Conservation (phyloP, 345 rosid genomes). For the Salix brachista region DNA sequence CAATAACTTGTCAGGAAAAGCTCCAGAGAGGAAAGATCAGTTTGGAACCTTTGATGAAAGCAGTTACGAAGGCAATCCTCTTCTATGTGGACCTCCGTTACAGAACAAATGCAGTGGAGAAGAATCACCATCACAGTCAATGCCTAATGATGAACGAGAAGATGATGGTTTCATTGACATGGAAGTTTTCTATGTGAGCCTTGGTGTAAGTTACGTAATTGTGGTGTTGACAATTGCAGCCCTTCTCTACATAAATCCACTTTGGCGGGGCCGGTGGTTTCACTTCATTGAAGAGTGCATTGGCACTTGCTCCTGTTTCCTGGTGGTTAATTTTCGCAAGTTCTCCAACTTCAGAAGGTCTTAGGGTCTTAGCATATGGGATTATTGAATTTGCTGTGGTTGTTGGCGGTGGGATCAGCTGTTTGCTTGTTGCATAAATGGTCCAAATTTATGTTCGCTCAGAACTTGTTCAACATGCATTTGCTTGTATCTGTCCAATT, state of each 20-base stretch:
- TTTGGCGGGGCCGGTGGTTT: slow-evolving; percentile 9
- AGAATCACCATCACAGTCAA: background rate
- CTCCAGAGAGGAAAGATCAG: slow-evolving; percentile 2
- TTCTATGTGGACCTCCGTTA: slow-evolving; percentile 27
- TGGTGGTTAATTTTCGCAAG: background rate
- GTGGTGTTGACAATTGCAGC: background rate
- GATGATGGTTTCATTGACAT: slow-evolving; percentile 10
- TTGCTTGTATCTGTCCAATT: no score
- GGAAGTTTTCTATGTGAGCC: slow-evolving; percentile 1
- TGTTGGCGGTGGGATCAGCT: no score
- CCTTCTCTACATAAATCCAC: slow-evolving; percentile 12
- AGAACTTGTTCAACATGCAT: no score
- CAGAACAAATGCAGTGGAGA: background rate
- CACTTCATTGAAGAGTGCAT: background rate
- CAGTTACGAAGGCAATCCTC: slow-evolving; percentile 23
- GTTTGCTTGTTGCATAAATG: no score
- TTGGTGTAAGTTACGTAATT: background rate
- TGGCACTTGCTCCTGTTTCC: background rate
- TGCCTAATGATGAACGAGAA: background rate
- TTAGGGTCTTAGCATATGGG: no score
- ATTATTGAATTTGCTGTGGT: no score
- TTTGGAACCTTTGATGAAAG: slow-evolving; percentile 21
- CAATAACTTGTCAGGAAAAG: slow-evolving; percentile 33
- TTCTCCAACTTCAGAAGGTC: background rate
- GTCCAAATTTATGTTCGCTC: no score